Evolutionary conservation across 306 rosid genomes (phyloP).

Genomic region (Coriaria nepalensis): DNA sequence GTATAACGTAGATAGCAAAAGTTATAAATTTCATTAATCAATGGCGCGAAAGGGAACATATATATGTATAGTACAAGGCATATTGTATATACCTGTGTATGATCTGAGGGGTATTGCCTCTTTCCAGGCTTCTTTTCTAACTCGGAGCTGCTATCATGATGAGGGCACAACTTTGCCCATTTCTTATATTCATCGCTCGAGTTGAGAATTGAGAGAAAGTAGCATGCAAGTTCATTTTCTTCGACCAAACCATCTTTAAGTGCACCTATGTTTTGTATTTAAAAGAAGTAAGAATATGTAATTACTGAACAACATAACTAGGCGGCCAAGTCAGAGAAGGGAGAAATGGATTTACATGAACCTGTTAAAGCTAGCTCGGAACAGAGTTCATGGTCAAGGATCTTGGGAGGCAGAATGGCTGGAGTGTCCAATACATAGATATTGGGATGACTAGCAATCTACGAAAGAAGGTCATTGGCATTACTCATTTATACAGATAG

Average conservation of each 20-base stretch:
- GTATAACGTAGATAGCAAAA: too few relatives aligned
- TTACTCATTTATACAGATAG: too few relatives aligned
- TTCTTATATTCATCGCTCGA: constrained; percentile 32
- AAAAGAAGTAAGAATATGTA: constrained; percentile 4
- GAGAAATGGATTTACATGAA: constrained; percentile 13
- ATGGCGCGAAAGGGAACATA: background rate
- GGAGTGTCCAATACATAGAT: constrained; percentile 80
- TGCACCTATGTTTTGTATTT: constrained; percentile 37
- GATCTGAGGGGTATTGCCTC: constrained; percentile 46
- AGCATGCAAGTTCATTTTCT: constrained; percentile 40
- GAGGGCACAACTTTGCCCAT: constrained; percentile 23
- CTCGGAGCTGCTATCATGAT: constrained; percentile 10
- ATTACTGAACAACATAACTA: background rate
- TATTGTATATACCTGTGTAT: constrained; percentile 52
- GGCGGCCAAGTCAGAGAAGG: constrained; percentile 10
- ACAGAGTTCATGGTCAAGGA: constrained; percentile 40
- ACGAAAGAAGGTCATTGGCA: constrained; percentile 1
- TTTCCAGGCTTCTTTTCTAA: constrained; percentile 17
- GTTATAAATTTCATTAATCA: background rate
- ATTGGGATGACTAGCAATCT: constrained; percentile 96
- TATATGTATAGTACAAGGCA: too few relatives aligned
- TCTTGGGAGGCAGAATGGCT: constrained; percentile 51
- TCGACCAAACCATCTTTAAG: constrained; percentile 33
- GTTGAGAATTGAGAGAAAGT: constrained; percentile 32
- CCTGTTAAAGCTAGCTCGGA: constrained; percentile 78